phyloP scores from a whole-genome alignment of 2,329 filamentous ascomycete species.

The Corynespora cassiicola region DNA sequence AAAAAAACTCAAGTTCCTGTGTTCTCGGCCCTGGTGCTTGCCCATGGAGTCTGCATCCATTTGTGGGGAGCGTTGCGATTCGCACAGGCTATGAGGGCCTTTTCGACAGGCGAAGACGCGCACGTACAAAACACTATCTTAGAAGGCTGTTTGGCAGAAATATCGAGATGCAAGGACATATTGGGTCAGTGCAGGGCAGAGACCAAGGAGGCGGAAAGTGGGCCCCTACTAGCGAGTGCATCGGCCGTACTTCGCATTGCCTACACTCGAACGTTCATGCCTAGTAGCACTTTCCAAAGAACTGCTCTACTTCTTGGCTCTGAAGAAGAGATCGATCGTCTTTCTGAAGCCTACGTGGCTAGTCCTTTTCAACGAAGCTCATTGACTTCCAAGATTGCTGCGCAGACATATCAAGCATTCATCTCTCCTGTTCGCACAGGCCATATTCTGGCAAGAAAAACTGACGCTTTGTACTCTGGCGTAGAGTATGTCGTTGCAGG shows the following conservation, averaged over 20 bases:
- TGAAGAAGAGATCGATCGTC: slow-evolving; percentile 25
- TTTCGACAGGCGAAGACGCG: too few relatives aligned
- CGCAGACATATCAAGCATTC: slow-evolving; percentile 34
- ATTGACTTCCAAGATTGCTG: slow-evolving; percentile 32
- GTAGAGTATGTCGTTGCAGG: slow-evolving; percentile 42
- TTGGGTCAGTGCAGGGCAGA: too few relatives aligned
- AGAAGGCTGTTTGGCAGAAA: too few relatives aligned
- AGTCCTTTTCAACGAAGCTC: slow-evolving; percentile 27
- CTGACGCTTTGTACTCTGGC: slow-evolving; percentile 39
- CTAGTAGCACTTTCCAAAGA: slow-evolving; percentile 33
- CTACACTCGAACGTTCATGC: slow-evolving; percentile 38
- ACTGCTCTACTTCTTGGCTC: slow-evolving; percentile 34
- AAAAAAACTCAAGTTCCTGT: too few relatives aligned
- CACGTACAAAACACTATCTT: too few relatives aligned
- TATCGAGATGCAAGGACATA: too few relatives aligned
- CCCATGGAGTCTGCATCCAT: too few relatives aligned
- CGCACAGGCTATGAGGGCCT: too few relatives aligned
- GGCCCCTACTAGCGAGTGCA: too few relatives aligned
- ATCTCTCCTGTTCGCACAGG: slow-evolving; percentile 33
- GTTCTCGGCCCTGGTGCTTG: too few relatives aligned
- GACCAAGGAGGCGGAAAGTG: too few relatives aligned
- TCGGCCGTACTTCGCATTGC: slow-evolving; percentile 42
- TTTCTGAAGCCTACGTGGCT: slow-evolving; percentile 28
- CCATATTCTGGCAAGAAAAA: slow-evolving; percentile 36
- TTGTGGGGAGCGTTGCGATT: too few relatives aligned